These are phyloP conservation scores for Epithemia pelagica DNA, from an alignment of 108 stramenopile genomes.

Conservation along the genomic window DNA sequence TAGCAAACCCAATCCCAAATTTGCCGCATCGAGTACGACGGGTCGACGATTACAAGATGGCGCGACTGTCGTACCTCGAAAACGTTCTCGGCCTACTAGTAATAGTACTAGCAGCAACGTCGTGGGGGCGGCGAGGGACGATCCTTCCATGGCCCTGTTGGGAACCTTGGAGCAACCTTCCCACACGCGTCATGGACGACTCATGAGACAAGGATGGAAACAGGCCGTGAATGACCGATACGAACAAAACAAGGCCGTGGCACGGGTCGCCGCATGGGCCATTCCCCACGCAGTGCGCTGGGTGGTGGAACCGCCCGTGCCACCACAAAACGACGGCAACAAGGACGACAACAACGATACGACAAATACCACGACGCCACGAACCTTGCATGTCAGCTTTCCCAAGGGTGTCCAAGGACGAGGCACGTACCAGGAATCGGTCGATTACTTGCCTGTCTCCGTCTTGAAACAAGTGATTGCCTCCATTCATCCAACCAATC, in stretches of 20 bases:
- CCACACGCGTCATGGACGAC: conserved; percentile 42
- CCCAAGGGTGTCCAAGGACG: conserved; percentile 65
- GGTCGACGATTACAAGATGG: conserved; percentile 47
- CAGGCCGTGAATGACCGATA: conserved; percentile 71
- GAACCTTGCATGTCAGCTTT: conserved; percentile 40
- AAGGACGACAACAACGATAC: conserved; percentile 1
- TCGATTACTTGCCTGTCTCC: conserved; percentile 59
- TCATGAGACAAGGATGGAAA: conserved; percentile 71
- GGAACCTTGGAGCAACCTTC: conserved; percentile 35
- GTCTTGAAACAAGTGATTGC: conserved; percentile 57
- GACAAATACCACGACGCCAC: not conserved
- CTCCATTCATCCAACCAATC: conserved; percentile 43
- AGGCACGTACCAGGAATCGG: conserved; percentile 51
- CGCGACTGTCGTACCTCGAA: conserved; percentile 11
- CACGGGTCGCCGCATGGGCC: conserved; percentile 40
- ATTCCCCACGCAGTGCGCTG: conserved; percentile 19
- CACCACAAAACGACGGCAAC: not conserved
- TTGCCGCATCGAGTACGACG: conserved; percentile 22
- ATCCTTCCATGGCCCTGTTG: conserved; percentile 57
- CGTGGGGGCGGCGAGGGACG: too few species aligned
- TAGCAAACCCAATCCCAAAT: conserved; percentile 13
- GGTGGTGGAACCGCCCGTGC: not conserved
- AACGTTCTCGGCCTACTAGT: not conserved
- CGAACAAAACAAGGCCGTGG: conserved; percentile 63
- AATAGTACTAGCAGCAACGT: conserved; percentile 6